Base-by-base conservation (phyloP, 495 filamentous ascomycete species). In the Penicillium pancosmium region DNA sequence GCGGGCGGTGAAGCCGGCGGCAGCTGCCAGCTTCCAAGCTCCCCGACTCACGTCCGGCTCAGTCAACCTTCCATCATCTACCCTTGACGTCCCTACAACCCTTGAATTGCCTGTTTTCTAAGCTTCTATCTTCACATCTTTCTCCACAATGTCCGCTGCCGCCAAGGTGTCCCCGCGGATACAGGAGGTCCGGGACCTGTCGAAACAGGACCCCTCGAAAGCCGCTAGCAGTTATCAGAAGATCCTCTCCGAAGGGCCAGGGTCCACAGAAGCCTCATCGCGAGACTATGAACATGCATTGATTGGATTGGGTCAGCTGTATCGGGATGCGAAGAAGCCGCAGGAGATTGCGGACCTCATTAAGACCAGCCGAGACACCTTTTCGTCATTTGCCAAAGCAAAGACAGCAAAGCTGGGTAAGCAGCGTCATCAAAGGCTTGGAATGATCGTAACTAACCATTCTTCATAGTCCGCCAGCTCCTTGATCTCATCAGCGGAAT, bases 351-450 rank as follows among this genome's bases (percentile, higher is more conserved):
- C 94, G 50, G 89, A 92, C 61, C 84, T 99, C 65, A 89, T 99
- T 62, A 92, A 87, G 63, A 88, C 89, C 68, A 97, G 93, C 72
- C 86, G 93, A 64, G 89, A 91, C 64, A 88, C 91, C 23, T 85
- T 99, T 59, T 96, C 93, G 50, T 92, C 90, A 61, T 98, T 98
- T 71, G 93, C 94, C 58, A 97, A 97, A 80, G 95, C 94, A 61
- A 99, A 99, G 86, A 98, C 94, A 19, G 91, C 94, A 41, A 99
- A 99, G 78, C 81, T 99, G 56, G 92, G 94, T 98, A 86, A 67
- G 85, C 58, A 44, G 43, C 23, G 13, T 47, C 35, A 53, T 56
- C 35, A 13, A 18, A 13, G n/a, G 2, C 19, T 12, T 36, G n/a
- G 16, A 4, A 23, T 2, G 2, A 19, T 18, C 12, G 16, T 48